Evolutionary conservation across 768 basidiomycete species (phyloP), one percentile per base, ranked within the genome.

Genomic region (Amyloporia xantha): DNA sequence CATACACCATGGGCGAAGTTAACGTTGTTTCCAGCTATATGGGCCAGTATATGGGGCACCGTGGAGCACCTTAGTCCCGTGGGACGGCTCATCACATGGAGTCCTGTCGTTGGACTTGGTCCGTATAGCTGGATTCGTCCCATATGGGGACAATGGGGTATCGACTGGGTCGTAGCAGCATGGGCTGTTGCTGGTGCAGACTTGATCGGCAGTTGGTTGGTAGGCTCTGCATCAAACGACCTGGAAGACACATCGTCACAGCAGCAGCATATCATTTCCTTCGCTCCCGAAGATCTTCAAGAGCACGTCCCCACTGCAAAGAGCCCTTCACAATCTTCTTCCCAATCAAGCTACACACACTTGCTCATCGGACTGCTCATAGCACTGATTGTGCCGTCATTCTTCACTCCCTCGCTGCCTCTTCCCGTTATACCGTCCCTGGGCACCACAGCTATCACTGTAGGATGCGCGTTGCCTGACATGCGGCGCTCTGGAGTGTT

Each of bases 31-130:
- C 88, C 88, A 0, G 73, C 75, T 0, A 55, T 86, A 19, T 91
- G 87, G 88, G 72, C 80, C 3, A 73, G 76, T 1, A 55, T 71
- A 2, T 89, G 86, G 86, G 73, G 66, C 44, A 56, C 60, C 1
- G 51, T 79, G 0, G 75, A 86, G 1, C 72, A 66, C 52, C 12
- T 75, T 24, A 87, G 78, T 57, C 86, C 86, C 1, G 62, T 89
- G 6, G 90, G 89, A 7, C 76, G 83, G 49, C 74, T 91, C 10
- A 69, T 79, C 7, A 76, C 81, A 13, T 91, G 88, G 88, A 82
- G 74, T 26, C 81, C 86, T 9, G 68, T 77, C 12, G 62, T 71
- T 5, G 74, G 75, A 4, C 61, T 73, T 27, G 71, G 73, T 6
- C 66, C 74, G 0, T 91, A 91, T 58, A 59, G 59, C 2, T 92